Evolutionary conservation across 345 rosid species (phyloP), one percentile per base, ranked within the genome.

Genomic region (Hirschfeldia incana): DNA sequence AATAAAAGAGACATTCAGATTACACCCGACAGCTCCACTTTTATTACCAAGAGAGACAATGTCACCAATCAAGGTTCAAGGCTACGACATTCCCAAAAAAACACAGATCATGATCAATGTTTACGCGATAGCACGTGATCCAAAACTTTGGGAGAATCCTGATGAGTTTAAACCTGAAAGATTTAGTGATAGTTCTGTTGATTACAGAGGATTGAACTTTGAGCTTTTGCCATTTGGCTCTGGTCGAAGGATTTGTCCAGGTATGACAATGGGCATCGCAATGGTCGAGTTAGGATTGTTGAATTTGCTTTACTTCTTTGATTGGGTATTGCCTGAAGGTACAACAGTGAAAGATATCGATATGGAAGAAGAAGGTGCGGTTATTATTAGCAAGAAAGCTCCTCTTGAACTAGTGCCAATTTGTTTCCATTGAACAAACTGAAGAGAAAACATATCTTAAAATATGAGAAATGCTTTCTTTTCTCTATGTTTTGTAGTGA

Each of bases 11-110:
- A 84, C 86, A 28, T 39, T 87, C 16, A 83, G 90, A 79, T 62
- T 89, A 83, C 88, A 91, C 51, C 89, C 90, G 33, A 79, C 91
- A 15, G 84, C 72, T 6, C 89, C 88, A 10, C 73, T 88, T 16
- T 78, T 86, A 17, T 0, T 89, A 29, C 87, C 89, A 12, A 84
- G 89, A 72, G 89, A 91, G 78, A 64, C 85, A 16, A 83, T 82
- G 72, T 70, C 83, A 13, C 79, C 74, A 30, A 79, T 77, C 60
- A 81, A 77, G 57, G 51, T 91, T 28, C 83, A 77, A 32, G 87
- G 79, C 59, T 81, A 85, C 53, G 70, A 81, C 69, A 77, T 87
- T n/a, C 21, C 81, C 5, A 76, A 74, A 0, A 84, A 80, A 46
- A 91, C 80, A 1, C 69, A 65, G 5, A 69, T 89, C 30, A 79